Base-by-base conservation (phyloP, 495 filamentous ascomycete genomes). In the Hypoxylon lienhwacheense region DNA sequence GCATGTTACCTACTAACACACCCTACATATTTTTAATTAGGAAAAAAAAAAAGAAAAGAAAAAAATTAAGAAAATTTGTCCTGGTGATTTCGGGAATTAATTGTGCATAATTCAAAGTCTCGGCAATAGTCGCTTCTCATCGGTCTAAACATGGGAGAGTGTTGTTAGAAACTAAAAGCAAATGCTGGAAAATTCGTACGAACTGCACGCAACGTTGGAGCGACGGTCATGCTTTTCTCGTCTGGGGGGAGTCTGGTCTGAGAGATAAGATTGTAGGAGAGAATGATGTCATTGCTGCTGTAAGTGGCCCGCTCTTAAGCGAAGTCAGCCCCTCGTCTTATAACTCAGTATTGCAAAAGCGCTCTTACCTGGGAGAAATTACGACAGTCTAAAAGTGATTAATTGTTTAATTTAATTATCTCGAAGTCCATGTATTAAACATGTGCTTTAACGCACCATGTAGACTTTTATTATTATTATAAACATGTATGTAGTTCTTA, bases 161-260 rank as follows among this genome's bases (percentile, higher is more conserved):
- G 12, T 35, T n/a, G 8, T 15, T 22, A 26, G 56, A 55, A 61
- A 24, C 26, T 15, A 25, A 42, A 22, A 42, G 57, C 34, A 55
- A 12, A 42, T 61, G 57, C 57, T 61, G 29, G 57, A 61, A 61
- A 41, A 46, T 51, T 51, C 54, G 32, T 10, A 24, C 15, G 14
- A 7, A 36, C 20, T 45, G 21, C 32, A 46, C 17, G 25, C 32
- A 46, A 33, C 33, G 41, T 32, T 36, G 11, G 37, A 46, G 4
- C 11, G 21, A 1, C 5, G 41, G 20, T 15, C 25, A 19, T 34
- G 16, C 16, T 3, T 21, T 33, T 39, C 31, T 35, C n/a, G 12
- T 22, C 20, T 20, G 43, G 43, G 43, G 43, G 7, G 16, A 11
- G 34, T 47, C 14, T n/a, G 33, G n/a, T 6, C 21, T 42, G n/a